phyloP scores from a whole-genome alignment of 345 rosid genomes.

The Euphorbia lathyris region DNA sequence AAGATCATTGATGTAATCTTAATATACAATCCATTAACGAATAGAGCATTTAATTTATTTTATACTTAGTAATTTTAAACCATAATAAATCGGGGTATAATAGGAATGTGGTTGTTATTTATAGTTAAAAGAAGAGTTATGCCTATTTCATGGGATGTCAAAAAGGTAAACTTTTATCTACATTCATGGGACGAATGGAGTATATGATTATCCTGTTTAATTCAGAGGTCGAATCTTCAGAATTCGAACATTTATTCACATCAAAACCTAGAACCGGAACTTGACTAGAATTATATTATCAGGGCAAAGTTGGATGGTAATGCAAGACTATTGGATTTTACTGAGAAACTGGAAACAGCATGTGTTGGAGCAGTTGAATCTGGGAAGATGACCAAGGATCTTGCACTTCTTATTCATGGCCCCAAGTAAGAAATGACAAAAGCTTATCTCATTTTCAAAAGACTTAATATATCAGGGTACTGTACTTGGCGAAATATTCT shows the following conservation, averaged over 20 bases:
- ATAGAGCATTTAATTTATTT: too few species aligned
- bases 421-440: slow-evolving; percentile 42
- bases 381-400: slow-evolving; percentile 99
- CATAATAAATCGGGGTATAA: too few species aligned
- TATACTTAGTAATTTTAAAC: too few species aligned
- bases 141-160: too few species aligned
- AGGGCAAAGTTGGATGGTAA: slow-evolving; percentile 94
- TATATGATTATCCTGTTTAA: not conserved
- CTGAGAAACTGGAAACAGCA: slow-evolving; percentile 83
- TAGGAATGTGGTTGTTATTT: too few species aligned
- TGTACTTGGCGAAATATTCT: too few species aligned
- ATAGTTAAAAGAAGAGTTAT: too few species aligned
- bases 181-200: too few species aligned
- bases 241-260: not conserved
- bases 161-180: too few species aligned
- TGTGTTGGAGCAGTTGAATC: slow-evolving; percentile 83
- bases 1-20: too few species aligned
- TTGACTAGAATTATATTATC: slow-evolving; percentile 13
- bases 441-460: not conserved
- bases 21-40: too few species aligned
- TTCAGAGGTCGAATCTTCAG: slow-evolving; percentile 1
- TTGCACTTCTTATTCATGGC: slow-evolving; percentile 84
- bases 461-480: too few species aligned
- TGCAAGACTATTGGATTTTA: slow-evolving; percentile 65
- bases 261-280: not conserved